Percentiles rank a stretch among this genome's conserved stretches.
Conservation (phyloP, 2,329 filamentous ascomycete genomes). For the Coniella lustricola region DNA sequence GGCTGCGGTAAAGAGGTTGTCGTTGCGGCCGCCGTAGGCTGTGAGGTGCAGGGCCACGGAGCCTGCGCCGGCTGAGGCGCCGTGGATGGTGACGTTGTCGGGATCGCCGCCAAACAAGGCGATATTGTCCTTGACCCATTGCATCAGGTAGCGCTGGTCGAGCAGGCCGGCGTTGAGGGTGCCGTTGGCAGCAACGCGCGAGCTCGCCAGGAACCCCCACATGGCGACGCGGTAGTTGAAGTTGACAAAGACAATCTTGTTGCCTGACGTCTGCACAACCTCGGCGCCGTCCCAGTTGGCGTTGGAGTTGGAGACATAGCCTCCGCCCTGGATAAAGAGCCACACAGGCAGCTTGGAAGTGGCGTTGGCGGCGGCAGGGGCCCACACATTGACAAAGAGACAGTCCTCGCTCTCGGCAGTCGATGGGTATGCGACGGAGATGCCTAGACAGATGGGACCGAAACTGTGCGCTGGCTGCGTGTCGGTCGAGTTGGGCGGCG, state of each 20-base stretch:
- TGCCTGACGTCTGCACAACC: constrained; percentile 36
- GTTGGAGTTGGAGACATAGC: constrained; percentile 42
- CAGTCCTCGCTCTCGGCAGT: constrained; percentile 30
- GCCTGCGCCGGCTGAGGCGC: constrained; percentile 54
- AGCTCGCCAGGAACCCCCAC: constrained; percentile 55
- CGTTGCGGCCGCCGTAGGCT: constrained; percentile 38
- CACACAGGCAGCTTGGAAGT: constrained; percentile 43
- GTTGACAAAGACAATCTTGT: constrained; percentile 47
- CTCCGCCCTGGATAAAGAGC: constrained; percentile 45
- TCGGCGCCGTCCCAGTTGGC: constrained; percentile 44
- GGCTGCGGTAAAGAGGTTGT: constrained; percentile 38
- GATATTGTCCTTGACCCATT: constrained; percentile 58
- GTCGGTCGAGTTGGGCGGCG: constrained; percentile 29
- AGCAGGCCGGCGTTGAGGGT: constrained; percentile 57
- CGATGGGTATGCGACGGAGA: constrained; percentile 25
- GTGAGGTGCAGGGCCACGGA: constrained; percentile 47
- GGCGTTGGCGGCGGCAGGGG: constrained; percentile 31
- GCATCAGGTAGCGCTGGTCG: constrained; percentile 53
- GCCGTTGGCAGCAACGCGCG: constrained; percentile 46
- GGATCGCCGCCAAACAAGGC: constrained; percentile 51
- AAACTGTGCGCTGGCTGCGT: constrained; percentile 35
- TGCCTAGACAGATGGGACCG: constrained; percentile 37
- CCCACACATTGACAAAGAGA: constrained; percentile 39
- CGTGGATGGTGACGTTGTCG: constrained; percentile 51
- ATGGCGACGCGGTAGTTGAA: constrained; percentile 59